phyloP scores from a whole-genome alignment of 441 rosid genomes.

The Kokia cookei region DNA sequence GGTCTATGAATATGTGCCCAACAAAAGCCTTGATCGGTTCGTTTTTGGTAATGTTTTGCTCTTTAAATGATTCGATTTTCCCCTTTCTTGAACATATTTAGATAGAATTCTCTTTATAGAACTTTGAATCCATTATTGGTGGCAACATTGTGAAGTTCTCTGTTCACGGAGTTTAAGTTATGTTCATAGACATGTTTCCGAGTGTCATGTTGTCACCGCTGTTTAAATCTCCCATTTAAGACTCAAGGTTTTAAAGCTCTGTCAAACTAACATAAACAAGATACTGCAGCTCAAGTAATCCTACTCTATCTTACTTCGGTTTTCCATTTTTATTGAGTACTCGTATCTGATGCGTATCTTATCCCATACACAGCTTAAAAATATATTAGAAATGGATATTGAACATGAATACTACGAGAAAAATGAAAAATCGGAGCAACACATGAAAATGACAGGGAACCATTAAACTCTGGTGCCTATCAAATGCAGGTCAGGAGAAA shows the following conservation, averaged over 20 bases:
- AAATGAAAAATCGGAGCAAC: background rate
- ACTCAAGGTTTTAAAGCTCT: conserved; percentile 10
- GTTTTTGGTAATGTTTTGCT: conserved; percentile 47
- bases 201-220: too few species aligned
- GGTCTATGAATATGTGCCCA: conserved; percentile 69
- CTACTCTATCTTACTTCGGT: background rate
- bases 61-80: background rate
- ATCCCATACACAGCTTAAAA: too few species aligned
- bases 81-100: background rate
- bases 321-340: background rate
- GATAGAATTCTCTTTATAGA: background rate
- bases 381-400: too few species aligned
- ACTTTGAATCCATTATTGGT: background rate
- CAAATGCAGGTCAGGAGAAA: conserved; percentile 42
- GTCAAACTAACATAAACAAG: background rate
- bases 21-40: conserved; percentile 68
- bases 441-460: background rate
- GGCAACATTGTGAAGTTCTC: background rate
- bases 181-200: too few species aligned
- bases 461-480: background rate
- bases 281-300: background rate
- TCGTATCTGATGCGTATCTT: too few species aligned
- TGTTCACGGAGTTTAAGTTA: too few species aligned
- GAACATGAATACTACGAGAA: background rate
- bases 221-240: conserved; percentile 20